Evolutionary conservation across 2,329 filamentous ascomycete genomes (phyloP).

Genomic region (Ceratocystis harringtonii): DNA sequence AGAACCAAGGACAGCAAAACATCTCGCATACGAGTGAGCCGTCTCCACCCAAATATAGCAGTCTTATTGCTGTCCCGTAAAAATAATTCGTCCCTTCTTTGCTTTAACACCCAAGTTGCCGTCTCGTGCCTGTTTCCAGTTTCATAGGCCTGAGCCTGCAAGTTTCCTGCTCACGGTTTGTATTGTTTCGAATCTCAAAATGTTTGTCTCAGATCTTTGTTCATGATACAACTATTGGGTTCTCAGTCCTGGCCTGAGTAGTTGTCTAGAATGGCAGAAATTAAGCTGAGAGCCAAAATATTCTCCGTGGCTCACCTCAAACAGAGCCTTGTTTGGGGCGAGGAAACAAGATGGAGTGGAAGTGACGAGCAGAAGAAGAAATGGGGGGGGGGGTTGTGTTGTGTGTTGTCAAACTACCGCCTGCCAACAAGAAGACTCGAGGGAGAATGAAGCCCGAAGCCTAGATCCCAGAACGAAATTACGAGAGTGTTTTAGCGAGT

Average conservation of each 20-base stretch:
- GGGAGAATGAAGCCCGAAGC: neutral
- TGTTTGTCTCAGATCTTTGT: slow-evolving; percentile 6
- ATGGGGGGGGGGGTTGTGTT: too few species aligned
- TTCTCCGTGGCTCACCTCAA: slow-evolving; percentile 1
- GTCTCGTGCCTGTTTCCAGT: neutral
- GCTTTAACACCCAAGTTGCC: neutral
- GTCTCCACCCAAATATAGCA: neutral
- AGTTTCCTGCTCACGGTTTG: neutral
- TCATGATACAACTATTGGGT: neutral
- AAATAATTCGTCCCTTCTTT: neutral
- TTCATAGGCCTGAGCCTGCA: neutral
- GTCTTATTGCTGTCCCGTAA: neutral
- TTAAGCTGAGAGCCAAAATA: neutral
- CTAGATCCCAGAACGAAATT: slow-evolving; percentile 26
- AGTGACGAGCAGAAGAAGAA: neutral
- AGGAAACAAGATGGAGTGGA: neutral
- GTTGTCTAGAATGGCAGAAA: neutral
- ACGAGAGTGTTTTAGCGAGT: slow-evolving; percentile 35
- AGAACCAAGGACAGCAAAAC: neutral
- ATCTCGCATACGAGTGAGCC: neutral
- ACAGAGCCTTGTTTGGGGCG: neutral
- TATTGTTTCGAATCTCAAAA: slow-evolving; percentile 3
- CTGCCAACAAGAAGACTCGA: slow-evolving; percentile 21
- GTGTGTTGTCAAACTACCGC: neutral
- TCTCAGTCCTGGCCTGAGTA: neutral